These are phyloP conservation scores for Lunularia cruciata DNA, from an alignment of 225 moss, liverwort and hornwort species.

Conservation along the genomic window DNA sequence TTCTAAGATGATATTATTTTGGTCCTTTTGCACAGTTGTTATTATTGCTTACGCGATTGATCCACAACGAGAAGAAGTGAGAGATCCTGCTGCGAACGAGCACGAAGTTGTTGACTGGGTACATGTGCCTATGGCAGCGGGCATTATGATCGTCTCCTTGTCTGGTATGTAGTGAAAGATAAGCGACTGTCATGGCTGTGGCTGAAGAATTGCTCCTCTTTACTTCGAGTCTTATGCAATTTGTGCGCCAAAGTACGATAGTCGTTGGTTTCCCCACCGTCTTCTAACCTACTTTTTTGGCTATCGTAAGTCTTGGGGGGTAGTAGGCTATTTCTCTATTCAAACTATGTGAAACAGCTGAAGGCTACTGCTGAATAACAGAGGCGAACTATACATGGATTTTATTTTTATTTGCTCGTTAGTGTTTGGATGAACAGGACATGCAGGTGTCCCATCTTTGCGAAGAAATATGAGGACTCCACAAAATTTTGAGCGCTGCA, in stretches of 20 bases:
- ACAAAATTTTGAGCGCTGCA: constrained; percentile 65
- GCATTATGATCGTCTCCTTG: constrained; percentile 82
- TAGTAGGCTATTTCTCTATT: not conserved
- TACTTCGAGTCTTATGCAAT: too few relatives aligned
- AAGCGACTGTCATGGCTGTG: not conserved
- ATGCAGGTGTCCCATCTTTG: constrained; percentile 82
- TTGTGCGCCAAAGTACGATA: too few relatives aligned
- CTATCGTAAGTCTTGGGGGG: not conserved
- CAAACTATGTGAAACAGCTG: not conserved
- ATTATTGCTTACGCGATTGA: constrained; percentile 66
- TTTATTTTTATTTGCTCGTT: too few relatives aligned
- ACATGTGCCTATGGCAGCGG: constrained; percentile 71
- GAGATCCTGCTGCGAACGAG: constrained; percentile 52
- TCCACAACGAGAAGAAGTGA: constrained; percentile 62
- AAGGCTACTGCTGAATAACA: not conserved
- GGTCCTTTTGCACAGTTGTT: constrained; percentile 55
- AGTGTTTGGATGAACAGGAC: constrained; percentile 50
- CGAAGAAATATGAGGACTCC: constrained; percentile 85
- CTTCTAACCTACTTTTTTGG: not conserved
- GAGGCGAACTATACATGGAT: too few relatives aligned
- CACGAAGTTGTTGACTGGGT: constrained; percentile 66
- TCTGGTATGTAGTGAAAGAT: constrained; percentile 64
- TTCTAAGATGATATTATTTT: not conserved
- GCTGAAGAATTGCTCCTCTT: too few relatives aligned
- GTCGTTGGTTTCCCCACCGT: too few relatives aligned